Evolutionary conservation across 352 stramenopile genomes (phyloP).

Genomic region (Globisporangium cederbergense): DNA sequence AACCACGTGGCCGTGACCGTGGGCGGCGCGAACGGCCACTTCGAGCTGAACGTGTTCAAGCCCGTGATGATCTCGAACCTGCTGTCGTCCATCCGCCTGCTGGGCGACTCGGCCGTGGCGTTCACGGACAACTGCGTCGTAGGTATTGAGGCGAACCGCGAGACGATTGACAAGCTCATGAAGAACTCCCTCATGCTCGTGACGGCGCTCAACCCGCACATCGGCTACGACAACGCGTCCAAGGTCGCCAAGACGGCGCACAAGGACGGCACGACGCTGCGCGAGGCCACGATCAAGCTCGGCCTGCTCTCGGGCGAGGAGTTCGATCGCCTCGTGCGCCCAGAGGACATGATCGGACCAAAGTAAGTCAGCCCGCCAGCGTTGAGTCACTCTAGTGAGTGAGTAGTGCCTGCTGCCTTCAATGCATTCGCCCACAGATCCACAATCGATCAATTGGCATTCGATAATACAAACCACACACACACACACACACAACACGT

Average conservation of each 20-base stretch:
- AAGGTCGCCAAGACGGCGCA: constrained; percentile 96
- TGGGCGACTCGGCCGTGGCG: constrained; percentile 83
- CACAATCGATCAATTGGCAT: not conserved
- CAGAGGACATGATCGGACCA: constrained; percentile 94
- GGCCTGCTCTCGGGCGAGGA: constrained; percentile 92
- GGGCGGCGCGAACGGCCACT: constrained; percentile 93
- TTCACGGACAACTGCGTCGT: constrained; percentile 94
- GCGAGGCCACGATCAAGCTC: constrained; percentile 87
- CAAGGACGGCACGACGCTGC: constrained; percentile 91
- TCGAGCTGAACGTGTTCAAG: constrained; percentile 98
- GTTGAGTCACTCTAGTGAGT: not conserved
- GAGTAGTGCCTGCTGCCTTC: not conserved
- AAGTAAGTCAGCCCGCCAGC: constrained; percentile 36
- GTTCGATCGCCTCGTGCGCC: constrained; percentile 94
- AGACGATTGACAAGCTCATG: constrained; percentile 91
- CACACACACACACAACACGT: not conserved
- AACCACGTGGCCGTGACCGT: constrained; percentile 94
- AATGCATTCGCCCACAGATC: no score
- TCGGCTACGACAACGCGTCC: constrained; percentile 97
- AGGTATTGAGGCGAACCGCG: constrained; percentile 89
- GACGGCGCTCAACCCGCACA: constrained; percentile 95
- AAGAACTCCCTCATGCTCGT: constrained; percentile 96
- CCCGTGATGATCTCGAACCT: constrained; percentile 94
- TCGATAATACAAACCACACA: not conserved
- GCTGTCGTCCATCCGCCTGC: constrained; percentile 71